These are phyloP conservation scores for Metarhizium brunneum DNA, from an alignment of 2,329 filamentous ascomycete genomes.

Conservation along the genomic window DNA sequence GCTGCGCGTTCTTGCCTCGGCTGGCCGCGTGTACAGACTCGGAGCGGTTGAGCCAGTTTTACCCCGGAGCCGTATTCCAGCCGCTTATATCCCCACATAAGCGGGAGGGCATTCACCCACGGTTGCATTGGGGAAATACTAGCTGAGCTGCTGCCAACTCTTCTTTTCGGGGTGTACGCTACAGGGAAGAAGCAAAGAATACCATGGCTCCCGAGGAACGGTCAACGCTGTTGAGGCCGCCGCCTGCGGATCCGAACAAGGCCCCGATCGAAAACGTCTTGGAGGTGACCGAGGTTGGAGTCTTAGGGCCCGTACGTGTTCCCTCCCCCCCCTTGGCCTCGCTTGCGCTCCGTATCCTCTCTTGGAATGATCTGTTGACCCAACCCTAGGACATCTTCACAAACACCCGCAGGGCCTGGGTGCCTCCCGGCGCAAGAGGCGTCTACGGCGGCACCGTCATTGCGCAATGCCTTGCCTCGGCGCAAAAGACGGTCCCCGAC, in stretches of 20 bases:
- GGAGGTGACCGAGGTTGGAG: slow-evolving; percentile 70
- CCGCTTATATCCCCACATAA: not conserved
- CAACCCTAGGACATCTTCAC: slow-evolving; percentile 75
- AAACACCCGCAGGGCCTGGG: slow-evolving; percentile 86
- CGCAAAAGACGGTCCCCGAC: slow-evolving; percentile 73
- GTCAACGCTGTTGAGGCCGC: slow-evolving; percentile 52
- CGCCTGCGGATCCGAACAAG: slow-evolving; percentile 61
- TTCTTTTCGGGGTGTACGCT: not conserved
- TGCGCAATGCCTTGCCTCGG: slow-evolving; percentile 80
- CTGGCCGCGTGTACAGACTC: no score
- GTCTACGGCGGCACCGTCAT: slow-evolving; percentile 93
- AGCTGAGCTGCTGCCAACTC: not conserved
- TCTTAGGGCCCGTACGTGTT: slow-evolving; percentile 61
- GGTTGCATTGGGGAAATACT: not conserved
- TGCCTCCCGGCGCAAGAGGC: slow-evolving; percentile 81
- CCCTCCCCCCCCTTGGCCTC: not conserved
- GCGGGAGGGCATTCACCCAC: not conserved
- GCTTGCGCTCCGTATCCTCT: not conserved
- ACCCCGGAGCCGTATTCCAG: not conserved
- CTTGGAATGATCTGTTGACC: not conserved
- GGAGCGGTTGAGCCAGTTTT: no score
- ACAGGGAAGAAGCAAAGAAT: not conserved
- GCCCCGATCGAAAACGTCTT: slow-evolving; percentile 83
- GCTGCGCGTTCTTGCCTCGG: no score
- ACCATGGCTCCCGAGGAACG: slow-evolving; percentile 17